Conservation (phyloP, 106 monocot species). For the Chionographis japonica region DNA sequence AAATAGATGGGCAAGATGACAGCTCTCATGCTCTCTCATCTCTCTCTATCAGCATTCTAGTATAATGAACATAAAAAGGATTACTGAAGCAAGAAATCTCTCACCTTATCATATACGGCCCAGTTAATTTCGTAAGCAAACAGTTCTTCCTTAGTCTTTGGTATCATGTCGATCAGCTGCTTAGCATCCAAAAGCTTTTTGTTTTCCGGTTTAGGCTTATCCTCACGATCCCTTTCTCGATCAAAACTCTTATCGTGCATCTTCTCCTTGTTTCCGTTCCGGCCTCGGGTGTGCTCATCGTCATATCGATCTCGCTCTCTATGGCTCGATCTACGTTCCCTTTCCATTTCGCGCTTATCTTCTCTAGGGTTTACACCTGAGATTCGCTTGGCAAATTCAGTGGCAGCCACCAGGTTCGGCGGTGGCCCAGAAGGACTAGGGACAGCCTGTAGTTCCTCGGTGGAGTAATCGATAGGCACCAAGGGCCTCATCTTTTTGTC, state of each 20-base stretch:
- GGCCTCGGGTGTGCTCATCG: slow-evolving; percentile 25
- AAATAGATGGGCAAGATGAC: background rate
- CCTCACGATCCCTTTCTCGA: slow-evolving; percentile 45
- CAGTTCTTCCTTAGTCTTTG: slow-evolving; percentile 91
- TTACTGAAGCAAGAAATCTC: background rate
- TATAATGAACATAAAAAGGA: background rate
- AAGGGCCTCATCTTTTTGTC: slow-evolving; percentile 95
- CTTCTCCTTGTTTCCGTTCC: slow-evolving; percentile 58
- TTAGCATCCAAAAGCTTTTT: slow-evolving; percentile 95
- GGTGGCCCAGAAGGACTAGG: slow-evolving; percentile 28
- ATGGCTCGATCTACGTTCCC: slow-evolving; percentile 42
- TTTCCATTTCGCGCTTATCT: slow-evolving; percentile 60
- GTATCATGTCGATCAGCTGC: slow-evolving; percentile 98
- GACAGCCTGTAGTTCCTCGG: slow-evolving; percentile 81
- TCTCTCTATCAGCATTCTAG: background rate
- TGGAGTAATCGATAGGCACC: slow-evolving; percentile 94
- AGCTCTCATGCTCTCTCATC: no score
- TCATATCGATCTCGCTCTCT: slow-evolving; percentile 49
- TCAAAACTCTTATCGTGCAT: slow-evolving; percentile 46
- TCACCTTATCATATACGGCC: slow-evolving; percentile 88
- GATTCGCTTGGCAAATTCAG: slow-evolving; percentile 90
- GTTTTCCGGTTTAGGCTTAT: slow-evolving; percentile 59
- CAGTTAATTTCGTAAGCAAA: slow-evolving; percentile 92
- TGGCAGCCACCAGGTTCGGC: slow-evolving; percentile 68
- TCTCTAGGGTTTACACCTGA: slow-evolving; percentile 56